Conservation (phyloP, 2,329 filamentous ascomycete genomes). For the Aphanoascus verrucosus region DNA sequence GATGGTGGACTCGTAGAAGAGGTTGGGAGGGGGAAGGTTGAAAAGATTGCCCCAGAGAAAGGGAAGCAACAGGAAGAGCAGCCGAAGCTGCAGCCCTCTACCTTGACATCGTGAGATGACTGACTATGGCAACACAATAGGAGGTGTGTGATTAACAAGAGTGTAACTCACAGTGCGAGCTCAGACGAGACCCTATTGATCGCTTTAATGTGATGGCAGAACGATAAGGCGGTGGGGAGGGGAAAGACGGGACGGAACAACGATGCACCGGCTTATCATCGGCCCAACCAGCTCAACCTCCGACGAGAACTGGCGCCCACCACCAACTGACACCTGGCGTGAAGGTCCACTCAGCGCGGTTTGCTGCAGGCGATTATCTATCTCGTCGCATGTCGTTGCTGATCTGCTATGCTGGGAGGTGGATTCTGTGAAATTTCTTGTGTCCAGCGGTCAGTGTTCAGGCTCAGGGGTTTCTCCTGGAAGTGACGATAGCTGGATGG, state of each 20-base stretch:
- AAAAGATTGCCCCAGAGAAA: constrained; percentile 21
- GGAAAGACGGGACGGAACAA: constrained; percentile 1
- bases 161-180: neutral
- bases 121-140: constrained; percentile 2
- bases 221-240: constrained; percentile 9
- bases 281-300: neutral
- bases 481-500: neutral
- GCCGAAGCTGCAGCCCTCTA: constrained; percentile 37
- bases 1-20: constrained; percentile 23
- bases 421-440: neutral
- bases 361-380: no score
- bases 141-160: neutral
- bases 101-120: constrained; percentile 23
- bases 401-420: no score
- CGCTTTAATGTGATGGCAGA: constrained; percentile 3
- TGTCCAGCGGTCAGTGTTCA: neutral
- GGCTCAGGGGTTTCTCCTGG: neutral
- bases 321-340: neutral
- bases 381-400: no score
- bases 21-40: constrained; percentile 21
- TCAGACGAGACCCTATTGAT: neutral
- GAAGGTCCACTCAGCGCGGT: no score
- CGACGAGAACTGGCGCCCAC: neutral
- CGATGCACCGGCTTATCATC: neutral
- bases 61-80: constrained; percentile 30